A percentile compares a stretch with the other conserved stretches of the same genome.
phyloP scores from a whole-genome alignment of 495 filamentous ascomycete species.

The Thozetella sp. region DNA sequence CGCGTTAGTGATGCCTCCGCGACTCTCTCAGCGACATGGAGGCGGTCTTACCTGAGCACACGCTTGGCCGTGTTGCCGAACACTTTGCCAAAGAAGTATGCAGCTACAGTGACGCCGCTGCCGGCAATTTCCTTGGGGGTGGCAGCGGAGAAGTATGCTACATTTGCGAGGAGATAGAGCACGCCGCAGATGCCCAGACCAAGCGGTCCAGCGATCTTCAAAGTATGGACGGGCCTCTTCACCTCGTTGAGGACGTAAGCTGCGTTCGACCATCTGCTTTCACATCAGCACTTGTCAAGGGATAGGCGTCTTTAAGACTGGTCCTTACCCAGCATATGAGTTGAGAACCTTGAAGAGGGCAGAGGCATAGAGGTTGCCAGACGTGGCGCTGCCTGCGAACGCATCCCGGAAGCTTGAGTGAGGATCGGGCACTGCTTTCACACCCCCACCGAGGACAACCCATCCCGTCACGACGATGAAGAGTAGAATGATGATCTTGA shows the following conservation, averaged over 20 bases:
- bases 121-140: constrained; percentile 14
- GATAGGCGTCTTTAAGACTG: constrained; percentile 39
- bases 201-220: constrained; percentile 50
- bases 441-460: constrained; percentile 57
- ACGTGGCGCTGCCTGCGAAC: constrained; percentile 45
- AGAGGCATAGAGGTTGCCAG: constrained; percentile 55
- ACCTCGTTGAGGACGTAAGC: constrained; percentile 64
- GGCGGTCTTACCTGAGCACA: constrained; percentile 23
- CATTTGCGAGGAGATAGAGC: constrained; percentile 60
- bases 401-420: constrained; percentile 54
- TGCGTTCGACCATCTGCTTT: constrained; percentile 51
- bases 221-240: constrained; percentile 37
- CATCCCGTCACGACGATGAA: constrained; percentile 56
- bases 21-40: neutral
- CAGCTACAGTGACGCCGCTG: constrained; percentile 18
- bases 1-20: neutral
- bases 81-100: constrained; percentile 55
- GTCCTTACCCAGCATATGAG: constrained; percentile 53
- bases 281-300: constrained; percentile 15
- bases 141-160: constrained; percentile 58
- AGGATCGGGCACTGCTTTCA: constrained; percentile 47
- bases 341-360: constrained; percentile 62
- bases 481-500: constrained; percentile 47
- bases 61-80: constrained; percentile 32
- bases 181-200: constrained; percentile 45